These are phyloP conservation scores for Trypanosoma mega DNA, from an alignment of 208 protist genomes.

Conservation along the genomic window DNA sequence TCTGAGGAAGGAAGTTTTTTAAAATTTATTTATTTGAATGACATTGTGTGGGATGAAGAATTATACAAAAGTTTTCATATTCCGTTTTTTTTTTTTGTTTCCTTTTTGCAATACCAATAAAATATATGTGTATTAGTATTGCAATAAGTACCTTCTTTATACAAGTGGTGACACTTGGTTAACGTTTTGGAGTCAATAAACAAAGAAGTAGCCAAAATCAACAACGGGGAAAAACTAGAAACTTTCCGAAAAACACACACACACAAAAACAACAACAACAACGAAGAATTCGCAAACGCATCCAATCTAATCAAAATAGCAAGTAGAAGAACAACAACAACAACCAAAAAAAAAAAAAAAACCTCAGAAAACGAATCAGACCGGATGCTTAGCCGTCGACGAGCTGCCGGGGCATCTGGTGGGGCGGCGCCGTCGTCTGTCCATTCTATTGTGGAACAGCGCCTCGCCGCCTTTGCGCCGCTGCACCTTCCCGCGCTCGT, in stretches of 20 bases:
- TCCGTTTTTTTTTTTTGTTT: slow-evolving; percentile 28
- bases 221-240: no score
- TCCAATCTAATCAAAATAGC: neutral
- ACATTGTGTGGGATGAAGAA: no score
- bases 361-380: slow-evolving; percentile 4
- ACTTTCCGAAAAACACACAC: no score
- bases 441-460: slow-evolving; percentile 52
- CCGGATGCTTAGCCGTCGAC: slow-evolving; percentile 23
- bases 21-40: no score
- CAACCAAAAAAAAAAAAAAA: slow-evolving; percentile 7
- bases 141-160: no score
- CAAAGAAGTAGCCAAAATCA: no score
- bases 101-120: neutral
- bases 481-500: slow-evolving; percentile 61
- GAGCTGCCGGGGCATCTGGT: neutral
- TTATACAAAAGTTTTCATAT: no score
- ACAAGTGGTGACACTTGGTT: no score
- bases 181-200: no score
- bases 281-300: neutral
- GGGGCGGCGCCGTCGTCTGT: slow-evolving; percentile 4
- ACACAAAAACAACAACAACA: slow-evolving; percentile 2
- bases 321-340: neutral
- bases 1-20: no score
- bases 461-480: slow-evolving; percentile 64
- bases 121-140: no score